Percentiles rank a stretch among this genome's conserved stretches.
phyloP scores from a whole-genome alignment of 1,139 yeast species.

The Taphrina communis region DNA sequence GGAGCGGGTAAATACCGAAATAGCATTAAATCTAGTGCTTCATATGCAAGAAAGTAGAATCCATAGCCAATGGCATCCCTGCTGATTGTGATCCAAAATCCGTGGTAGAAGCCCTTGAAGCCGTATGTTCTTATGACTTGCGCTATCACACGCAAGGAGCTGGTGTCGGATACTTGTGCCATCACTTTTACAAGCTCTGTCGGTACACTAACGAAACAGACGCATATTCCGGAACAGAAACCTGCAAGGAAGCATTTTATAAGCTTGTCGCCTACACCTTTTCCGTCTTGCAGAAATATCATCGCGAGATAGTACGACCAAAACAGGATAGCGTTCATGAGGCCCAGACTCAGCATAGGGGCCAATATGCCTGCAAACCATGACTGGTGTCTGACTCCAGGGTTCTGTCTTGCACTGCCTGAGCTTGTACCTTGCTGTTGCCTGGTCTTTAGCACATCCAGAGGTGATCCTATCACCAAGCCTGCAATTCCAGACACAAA shows the following conservation, averaged over 20 bases:
- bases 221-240: constrained; percentile 45
- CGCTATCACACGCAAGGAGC: constrained; percentile 41
- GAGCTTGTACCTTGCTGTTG: constrained; percentile 11
- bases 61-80: constrained; percentile 48
- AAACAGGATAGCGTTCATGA: constrained; percentile 44
- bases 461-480: constrained; percentile 47
- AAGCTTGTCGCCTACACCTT: not conserved
- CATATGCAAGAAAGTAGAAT: constrained; percentile 43
- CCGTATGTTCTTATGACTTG: constrained; percentile 44
- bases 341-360: constrained; percentile 47
- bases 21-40: not conserved
- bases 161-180: constrained; percentile 43
- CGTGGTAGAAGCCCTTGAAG: constrained; percentile 44
- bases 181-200: constrained; percentile 47
- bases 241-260: constrained; percentile 43
- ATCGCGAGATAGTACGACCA: constrained; percentile 19
- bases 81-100: constrained; percentile 45
- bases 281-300: not conserved
- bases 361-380: constrained; percentile 47
- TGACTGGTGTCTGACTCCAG: not conserved
- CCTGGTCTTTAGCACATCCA: constrained; percentile 47
- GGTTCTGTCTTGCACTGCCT: not conserved
- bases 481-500: constrained; percentile 47
- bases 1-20: not conserved
- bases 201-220: constrained; percentile 46